Evolutionary conservation across 768 basidiomycete species (phyloP).

Genomic region (Sporobolomyces pararoseus): DNA sequence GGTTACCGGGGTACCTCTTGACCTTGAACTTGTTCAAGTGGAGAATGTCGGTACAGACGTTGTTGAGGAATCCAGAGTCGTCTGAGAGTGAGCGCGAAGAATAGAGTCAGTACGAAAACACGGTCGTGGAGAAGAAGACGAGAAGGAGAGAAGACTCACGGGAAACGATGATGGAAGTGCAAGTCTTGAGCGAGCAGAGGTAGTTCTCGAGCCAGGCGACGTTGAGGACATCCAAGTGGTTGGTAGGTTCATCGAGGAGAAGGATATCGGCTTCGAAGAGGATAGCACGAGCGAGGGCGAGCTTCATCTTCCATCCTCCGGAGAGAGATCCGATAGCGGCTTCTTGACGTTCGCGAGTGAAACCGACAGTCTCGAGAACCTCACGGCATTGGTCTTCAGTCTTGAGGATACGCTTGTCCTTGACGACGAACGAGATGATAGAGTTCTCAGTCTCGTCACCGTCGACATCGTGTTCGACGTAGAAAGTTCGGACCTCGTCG

Average conservation of each 20-base stretch:
- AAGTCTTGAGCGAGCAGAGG: conserved; percentile 58
- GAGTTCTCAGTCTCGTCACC: conserved; percentile 67
- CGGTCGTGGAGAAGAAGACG: background rate
- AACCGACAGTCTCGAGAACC: conserved; percentile 82
- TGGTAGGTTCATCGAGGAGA: conserved; percentile 61
- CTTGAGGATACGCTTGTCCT: conserved; percentile 58
- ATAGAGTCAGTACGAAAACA: conserved; percentile 5
- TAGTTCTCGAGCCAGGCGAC: conserved; percentile 87
- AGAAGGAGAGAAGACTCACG: conserved; percentile 46
- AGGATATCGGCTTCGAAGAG: conserved; percentile 73
- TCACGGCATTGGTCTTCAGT: conserved; percentile 59
- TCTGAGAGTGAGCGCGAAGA: conserved; percentile 47
- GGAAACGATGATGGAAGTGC: conserved; percentile 89
- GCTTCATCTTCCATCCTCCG: conserved; percentile 99
- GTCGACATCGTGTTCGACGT: conserved; percentile 89
- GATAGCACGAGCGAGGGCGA: conserved; percentile 94
- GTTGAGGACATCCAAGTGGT: conserved; percentile 70
- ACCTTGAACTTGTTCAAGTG: conserved; percentile 71
- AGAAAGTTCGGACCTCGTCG: conserved; percentile 78
- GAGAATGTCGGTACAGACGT: conserved; percentile 91
- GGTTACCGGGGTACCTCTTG: conserved; percentile 89
- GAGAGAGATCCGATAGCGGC: conserved; percentile 86
- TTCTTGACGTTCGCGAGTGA: conserved; percentile 77
- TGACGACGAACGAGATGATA: conserved; percentile 84
- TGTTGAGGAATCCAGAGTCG: conserved; percentile 95